These are phyloP conservation scores for Corrigiola litoralis DNA, from an alignment of 179 eudicot genomes.

Conservation along the genomic window DNA sequence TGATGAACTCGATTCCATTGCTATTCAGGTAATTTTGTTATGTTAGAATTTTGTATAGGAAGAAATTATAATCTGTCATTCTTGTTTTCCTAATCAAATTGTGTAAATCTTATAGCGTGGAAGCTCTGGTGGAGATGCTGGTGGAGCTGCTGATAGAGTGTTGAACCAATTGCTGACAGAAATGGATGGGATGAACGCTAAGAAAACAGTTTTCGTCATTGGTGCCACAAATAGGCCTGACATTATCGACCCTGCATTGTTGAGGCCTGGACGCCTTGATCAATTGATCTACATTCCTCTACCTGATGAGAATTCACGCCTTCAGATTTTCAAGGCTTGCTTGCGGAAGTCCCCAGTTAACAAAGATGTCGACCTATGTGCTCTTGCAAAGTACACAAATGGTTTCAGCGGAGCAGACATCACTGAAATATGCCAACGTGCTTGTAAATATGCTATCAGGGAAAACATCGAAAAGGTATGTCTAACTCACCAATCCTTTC, in stretches of 20 bases:
- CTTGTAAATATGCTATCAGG: constrained; percentile 60
- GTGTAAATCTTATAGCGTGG: constrained; percentile 32
- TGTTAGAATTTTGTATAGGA: no score
- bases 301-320: constrained; percentile 50
- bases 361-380: constrained; percentile 40
- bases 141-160: constrained; percentile 64
- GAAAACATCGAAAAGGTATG: constrained; percentile 59
- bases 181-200: constrained; percentile 61
- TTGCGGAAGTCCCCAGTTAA: constrained; percentile 50
- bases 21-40: constrained; percentile 36
- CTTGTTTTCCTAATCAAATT: background rate
- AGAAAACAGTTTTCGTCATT: constrained; percentile 53
- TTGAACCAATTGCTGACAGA: constrained; percentile 56
- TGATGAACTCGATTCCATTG: constrained; percentile 64
- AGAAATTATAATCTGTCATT: no score
- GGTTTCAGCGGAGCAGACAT: constrained; percentile 68
- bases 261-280: constrained; percentile 58
- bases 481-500: no score
- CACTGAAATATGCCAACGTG: constrained; percentile 57
- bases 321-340: constrained; percentile 46
- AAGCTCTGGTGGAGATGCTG: constrained; percentile 46
- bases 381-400: constrained; percentile 47
- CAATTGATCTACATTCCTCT: constrained; percentile 60
- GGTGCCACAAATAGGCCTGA: constrained; percentile 68
- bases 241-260: constrained; percentile 56